Base-by-base conservation (phyloP, 2,329 filamentous ascomycete species). In the Phoma sp. region DNA sequence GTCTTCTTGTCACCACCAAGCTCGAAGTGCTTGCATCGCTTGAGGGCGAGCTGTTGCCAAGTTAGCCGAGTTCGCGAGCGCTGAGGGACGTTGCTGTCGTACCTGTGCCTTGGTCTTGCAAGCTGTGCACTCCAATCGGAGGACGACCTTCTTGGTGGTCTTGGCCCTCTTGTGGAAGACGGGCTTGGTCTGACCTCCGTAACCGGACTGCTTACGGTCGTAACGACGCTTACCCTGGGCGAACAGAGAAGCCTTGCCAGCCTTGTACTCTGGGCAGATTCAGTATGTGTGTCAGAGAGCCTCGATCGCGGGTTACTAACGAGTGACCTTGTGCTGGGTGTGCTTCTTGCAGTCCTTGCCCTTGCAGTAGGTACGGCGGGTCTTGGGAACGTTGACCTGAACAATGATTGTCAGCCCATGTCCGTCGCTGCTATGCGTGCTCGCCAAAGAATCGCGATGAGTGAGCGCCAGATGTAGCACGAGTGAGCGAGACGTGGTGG, bases 1-100 rank as follows among this genome's bases (percentile, higher is more conserved):
- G 95, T 99, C 91, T 99, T 99, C 93, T 99, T 99, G 89, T 99
- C 95, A 88, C 95, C 95, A 89, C 95, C 95, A 77, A 99, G 85
- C 86, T 99, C 95, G 83, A 99, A 99, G 88, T 99, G 95, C 90
- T 99, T 99, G 92, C 95, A 99, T 79, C 95, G 91, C 90, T 99
- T 99, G 82, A 99, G 86, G 72, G 95, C 87, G 77, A 99, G 86
- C 86, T 99, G 92, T 81, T 88, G 88, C 89, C 35, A 13, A 14
- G 60, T 70, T 50, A 70, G 66, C 46, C 10, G 10, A 29, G 14
- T 30, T 9, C 8, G 10, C 25, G 30, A 18, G 2, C 13, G 9
- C 7, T 25, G 5, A n/a, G 32, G 7, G 10, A 33, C 7, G 32
- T 7, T 2, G 9, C 30, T 5, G 14, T 32, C 64, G 46, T 68